phyloP scores from a whole-genome alignment of 495 filamentous ascomycete species.

The Penicillium malachiteum region DNA sequence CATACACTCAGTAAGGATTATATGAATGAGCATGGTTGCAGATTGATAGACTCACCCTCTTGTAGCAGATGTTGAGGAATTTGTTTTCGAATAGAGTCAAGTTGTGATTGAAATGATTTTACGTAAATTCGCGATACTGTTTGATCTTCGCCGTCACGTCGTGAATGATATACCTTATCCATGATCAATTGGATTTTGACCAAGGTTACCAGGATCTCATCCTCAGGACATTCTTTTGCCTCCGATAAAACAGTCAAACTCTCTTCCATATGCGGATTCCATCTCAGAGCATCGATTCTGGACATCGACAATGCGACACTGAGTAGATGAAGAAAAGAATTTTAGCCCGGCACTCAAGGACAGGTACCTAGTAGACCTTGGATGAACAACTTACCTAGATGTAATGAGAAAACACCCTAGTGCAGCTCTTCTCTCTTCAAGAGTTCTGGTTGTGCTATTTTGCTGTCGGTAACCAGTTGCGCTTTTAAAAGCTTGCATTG shows the following conservation, averaged over 20 bases:
- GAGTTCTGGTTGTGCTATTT: conserved; percentile 29
- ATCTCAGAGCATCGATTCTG: conserved; percentile 48
- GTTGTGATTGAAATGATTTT: conserved; percentile 42
- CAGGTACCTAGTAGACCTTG: conserved; percentile 1
- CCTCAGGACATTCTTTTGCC: conserved; percentile 46
- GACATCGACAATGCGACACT: conserved; percentile 46
- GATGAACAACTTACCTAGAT: conserved; percentile 40
- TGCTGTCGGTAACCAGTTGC: conserved; percentile 20
- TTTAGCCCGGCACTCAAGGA: not conserved
- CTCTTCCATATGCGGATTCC: conserved; percentile 54
- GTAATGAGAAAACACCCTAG: conserved; percentile 54
- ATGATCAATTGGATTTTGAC: conserved; percentile 47
- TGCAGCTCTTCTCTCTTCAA: conserved; percentile 53
- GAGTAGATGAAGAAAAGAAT: not conserved
- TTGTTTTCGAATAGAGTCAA: conserved; percentile 36
- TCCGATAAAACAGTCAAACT: conserved; percentile 45
- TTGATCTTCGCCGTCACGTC: conserved; percentile 19
- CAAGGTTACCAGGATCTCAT: conserved; percentile 49
- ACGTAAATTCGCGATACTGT: conserved; percentile 38
- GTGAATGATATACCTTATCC: conserved; percentile 30
- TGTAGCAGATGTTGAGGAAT: conserved; percentile 34
- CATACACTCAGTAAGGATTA: conserved; percentile 1
- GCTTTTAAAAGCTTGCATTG: conserved; percentile 25
- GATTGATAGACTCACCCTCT: conserved; percentile 33
- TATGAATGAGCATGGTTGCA: too few species aligned